Percentiles rank a stretch among this genome's conserved stretches.
Evolutionary conservation across 108 stramenopile genomes (phyloP).

Genomic region (Skeletonema menzelii): DNA sequence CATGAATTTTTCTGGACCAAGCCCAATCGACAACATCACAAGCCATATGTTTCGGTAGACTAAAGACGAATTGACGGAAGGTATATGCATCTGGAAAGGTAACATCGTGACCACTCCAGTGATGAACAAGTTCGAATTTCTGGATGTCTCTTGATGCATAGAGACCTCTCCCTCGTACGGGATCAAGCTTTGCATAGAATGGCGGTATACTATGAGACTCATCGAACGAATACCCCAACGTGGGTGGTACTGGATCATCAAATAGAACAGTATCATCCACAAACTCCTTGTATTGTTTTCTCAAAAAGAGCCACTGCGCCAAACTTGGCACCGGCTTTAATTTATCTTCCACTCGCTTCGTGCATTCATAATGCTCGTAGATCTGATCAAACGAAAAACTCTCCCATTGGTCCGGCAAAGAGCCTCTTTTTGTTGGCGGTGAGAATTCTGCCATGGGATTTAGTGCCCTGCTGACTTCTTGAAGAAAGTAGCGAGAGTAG

Average conservation of each 20-base stretch:
- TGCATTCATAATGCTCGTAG: background rate
- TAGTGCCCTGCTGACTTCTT: background rate
- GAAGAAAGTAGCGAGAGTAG: background rate
- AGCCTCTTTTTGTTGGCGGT: background rate
- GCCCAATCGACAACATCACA: conserved; percentile 22
- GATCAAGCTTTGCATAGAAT: conserved; percentile 5
- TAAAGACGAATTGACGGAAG: conserved; percentile 9
- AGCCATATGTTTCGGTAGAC: conserved; percentile 6
- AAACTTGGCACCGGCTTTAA: background rate
- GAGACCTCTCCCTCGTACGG: conserved; percentile 7
- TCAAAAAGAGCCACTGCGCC: background rate
- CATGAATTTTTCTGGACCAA: background rate
- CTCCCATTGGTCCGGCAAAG: background rate
- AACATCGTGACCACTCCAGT: background rate
- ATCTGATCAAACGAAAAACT: background rate
- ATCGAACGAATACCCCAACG: background rate
- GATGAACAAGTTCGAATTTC: conserved; percentile 1
- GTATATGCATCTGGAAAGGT: conserved; percentile 7
- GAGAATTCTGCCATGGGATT: background rate
- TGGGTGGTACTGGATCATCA: conserved; percentile 6
- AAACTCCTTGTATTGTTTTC: background rate
- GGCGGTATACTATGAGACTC: background rate
- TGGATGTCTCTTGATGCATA: conserved; percentile 11
- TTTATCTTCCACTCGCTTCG: background rate
- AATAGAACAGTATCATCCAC: background rate